phyloP scores from a whole-genome alignment of 768 basidiomycete species.

The Leccinum truebloodii region DNA sequence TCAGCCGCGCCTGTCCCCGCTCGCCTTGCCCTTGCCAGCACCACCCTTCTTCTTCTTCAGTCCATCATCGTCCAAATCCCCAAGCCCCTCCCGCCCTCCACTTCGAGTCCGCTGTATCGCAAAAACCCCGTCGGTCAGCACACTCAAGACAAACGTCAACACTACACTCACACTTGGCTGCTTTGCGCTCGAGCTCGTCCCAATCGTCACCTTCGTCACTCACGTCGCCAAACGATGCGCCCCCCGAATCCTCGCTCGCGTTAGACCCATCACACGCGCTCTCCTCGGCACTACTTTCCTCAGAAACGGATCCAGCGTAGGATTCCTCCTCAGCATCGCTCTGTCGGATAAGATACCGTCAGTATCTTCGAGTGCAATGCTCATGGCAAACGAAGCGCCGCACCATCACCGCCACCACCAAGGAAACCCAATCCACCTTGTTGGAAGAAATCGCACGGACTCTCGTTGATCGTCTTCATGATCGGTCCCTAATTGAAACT shows the following conservation, averaged over 20 bases:
- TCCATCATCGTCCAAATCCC: constrained; percentile 53
- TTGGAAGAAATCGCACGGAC: constrained; percentile 92
- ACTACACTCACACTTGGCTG: constrained; percentile 68
- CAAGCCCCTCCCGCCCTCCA: constrained; percentile 38
- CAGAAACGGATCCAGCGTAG: too few relatives aligned
- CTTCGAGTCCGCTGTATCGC: constrained; percentile 48
- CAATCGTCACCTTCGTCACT: constrained; percentile 89
- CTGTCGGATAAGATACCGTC: constrained; percentile 41
- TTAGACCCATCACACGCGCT: constrained; percentile 44
- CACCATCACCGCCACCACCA: constrained; percentile 62
- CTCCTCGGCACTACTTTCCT: too few relatives aligned
- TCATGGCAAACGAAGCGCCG: constrained; percentile 52
- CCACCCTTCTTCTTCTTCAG: constrained; percentile 46
- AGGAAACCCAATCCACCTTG: constrained; percentile 96
- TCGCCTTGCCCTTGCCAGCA: constrained; percentile 41
- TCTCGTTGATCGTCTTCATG: constrained; percentile 98
- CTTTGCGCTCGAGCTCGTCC: constrained; percentile 93
- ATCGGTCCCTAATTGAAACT: constrained; percentile 98
- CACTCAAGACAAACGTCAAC: neutral
- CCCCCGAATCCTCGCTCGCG: constrained; percentile 57
- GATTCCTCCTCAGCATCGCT: constrained; percentile 21
- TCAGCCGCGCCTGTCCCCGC: constrained; percentile 17
- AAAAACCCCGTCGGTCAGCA: neutral
- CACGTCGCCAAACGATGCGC: constrained; percentile 60
- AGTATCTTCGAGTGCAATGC: constrained; percentile 29